Base-by-base conservation (phyloP, 495 filamentous ascomycete genomes). In the Parachaetomium inaequale region DNA sequence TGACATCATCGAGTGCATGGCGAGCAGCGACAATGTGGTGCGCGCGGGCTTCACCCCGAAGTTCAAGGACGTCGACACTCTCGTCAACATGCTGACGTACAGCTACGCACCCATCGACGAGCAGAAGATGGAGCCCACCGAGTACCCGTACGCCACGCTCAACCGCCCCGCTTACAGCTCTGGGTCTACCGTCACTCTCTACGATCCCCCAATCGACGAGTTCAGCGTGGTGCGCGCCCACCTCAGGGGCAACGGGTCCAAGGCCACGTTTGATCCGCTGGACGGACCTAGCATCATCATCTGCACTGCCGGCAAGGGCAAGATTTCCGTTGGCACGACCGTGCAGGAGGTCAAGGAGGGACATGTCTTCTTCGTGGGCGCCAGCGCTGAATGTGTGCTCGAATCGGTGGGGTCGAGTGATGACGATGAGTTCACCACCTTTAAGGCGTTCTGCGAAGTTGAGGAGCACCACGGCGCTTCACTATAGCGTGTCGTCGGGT, bases 1-100 rank as follows among this genome's bases (percentile, higher is more conserved):
- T 47, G 94, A 98, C 62, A 96, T 98, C 67, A 92, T 98, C 67
- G 94, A 98, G 76, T 98, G 94, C 81, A 98, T 98, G 94, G 94
- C 94, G 2, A 88, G 91, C 23, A 95, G 90, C 36, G 94, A 98
- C 78, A 98, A 98, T 64, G 94, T 98, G 7, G 93, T 98, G 23
- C 93, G 94, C 34, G 94, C 94, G 2, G 94, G 94, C 21, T 93
- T 98, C 72, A 98, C 94, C 0, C 94, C 94, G 11, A 98, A 98
- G 75, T 98, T 93, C 83, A 96, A 97, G 79, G 94, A 98, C 67
- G 91, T 96, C 49, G 81, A 86, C 50, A 97, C 91, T 3, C 82
- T 98, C n/a, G 89, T 93, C 38, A 79, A 81, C 63, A 96, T 96
- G 89, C 79, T 98, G 58, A 98, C 94, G 0, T 98, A 98, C 79